Percentiles rank a stretch among this genome's conserved stretches.
Evolutionary conservation across 2,329 filamentous ascomycete genomes (phyloP).

Genomic region (Nothopassalora personata): DNA sequence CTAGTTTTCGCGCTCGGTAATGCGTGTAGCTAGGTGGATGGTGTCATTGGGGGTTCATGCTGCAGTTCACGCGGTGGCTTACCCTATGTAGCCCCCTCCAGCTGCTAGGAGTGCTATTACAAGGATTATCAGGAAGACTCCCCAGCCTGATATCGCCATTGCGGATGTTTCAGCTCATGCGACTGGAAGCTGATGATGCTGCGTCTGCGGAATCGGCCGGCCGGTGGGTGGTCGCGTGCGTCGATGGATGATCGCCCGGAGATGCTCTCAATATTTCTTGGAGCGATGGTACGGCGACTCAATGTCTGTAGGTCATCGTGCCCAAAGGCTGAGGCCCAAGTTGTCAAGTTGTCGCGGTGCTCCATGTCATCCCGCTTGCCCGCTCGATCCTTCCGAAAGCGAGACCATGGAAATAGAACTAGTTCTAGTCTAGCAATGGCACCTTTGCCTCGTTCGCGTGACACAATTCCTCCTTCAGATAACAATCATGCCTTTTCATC

Average conservation of each 20-base stretch:
- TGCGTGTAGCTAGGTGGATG: slow-evolving; percentile 53
- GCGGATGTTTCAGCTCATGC: slow-evolving; percentile 1
- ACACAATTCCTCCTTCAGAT: background rate
- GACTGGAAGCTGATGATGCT: background rate
- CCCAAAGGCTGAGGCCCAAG: background rate
- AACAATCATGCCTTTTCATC: background rate
- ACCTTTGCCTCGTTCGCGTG: background rate
- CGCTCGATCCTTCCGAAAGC: background rate
- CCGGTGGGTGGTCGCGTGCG: background rate
- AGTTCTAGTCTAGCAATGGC: background rate
- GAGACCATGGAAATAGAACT: background rate
- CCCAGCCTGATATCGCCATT: slow-evolving; percentile 37
- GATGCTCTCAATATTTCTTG: background rate
- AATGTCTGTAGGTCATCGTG: background rate
- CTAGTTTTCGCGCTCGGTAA: slow-evolving; percentile 65
- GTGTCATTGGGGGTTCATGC: background rate
- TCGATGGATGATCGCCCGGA: background rate
- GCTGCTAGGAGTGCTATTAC: slow-evolving; percentile 55
- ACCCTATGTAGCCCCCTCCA: slow-evolving; percentile 60
- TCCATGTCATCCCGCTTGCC: background rate
- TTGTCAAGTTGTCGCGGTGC: background rate
- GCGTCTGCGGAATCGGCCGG: background rate
- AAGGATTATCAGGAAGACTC: slow-evolving; percentile 68
- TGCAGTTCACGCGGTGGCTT: slow-evolving; percentile 5
- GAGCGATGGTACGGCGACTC: background rate